Percentiles rank a stretch among this genome's conserved stretches.
Evolutionary conservation across 2,329 filamentous ascomycete species (phyloP).

Genomic region (Cladophialophora psammophila): DNA sequence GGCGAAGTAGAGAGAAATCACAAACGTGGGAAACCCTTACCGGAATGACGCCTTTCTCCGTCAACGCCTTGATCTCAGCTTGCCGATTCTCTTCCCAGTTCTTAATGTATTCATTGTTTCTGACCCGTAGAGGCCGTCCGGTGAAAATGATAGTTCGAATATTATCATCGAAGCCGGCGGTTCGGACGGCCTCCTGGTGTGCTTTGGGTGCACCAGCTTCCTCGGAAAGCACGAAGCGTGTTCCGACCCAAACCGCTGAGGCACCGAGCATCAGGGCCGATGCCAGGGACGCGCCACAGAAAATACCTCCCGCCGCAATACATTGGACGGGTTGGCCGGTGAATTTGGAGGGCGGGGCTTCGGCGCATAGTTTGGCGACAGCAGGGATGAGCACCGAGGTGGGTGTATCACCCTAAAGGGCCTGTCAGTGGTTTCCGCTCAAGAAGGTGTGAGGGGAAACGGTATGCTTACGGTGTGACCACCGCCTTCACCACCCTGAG

Average conservation of each 20-base stretch:
- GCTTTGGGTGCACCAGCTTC: slow-evolving; percentile 92
- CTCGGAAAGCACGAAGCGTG: slow-evolving; percentile 89
- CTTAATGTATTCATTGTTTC: slow-evolving; percentile 89
- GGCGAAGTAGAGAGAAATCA: not conserved
- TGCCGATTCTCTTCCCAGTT: slow-evolving; percentile 96
- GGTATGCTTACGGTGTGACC: slow-evolving; percentile 69
- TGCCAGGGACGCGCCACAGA: slow-evolving; percentile 88
- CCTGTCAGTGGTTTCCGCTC: not conserved
- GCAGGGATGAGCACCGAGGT: slow-evolving; percentile 92
- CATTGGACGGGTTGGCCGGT: slow-evolving; percentile 89
- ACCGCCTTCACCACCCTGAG: slow-evolving; percentile 96
- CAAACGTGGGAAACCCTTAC: slow-evolving; percentile 46
- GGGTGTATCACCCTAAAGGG: slow-evolving; percentile 76
- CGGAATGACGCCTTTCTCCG: slow-evolving; percentile 85
- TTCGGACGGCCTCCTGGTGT: slow-evolving; percentile 94
- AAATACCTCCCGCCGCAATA: slow-evolving; percentile 91
- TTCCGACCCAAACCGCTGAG: slow-evolving; percentile 93
- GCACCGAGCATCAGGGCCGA: slow-evolving; percentile 93
- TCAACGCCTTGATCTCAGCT: slow-evolving; percentile 90
- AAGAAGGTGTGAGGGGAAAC: not conserved
- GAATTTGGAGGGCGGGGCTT: slow-evolving; percentile 78
- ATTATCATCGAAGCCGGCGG: slow-evolving; percentile 92
- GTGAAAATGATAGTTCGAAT: slow-evolving; percentile 98
- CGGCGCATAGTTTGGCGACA: slow-evolving; percentile 80
- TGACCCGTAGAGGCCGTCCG: slow-evolving; percentile 89